These are phyloP conservation scores for Tripidium arundinaceum DNA, from an alignment of 202 grass and related monocot genomes.

Conservation along the genomic window DNA sequence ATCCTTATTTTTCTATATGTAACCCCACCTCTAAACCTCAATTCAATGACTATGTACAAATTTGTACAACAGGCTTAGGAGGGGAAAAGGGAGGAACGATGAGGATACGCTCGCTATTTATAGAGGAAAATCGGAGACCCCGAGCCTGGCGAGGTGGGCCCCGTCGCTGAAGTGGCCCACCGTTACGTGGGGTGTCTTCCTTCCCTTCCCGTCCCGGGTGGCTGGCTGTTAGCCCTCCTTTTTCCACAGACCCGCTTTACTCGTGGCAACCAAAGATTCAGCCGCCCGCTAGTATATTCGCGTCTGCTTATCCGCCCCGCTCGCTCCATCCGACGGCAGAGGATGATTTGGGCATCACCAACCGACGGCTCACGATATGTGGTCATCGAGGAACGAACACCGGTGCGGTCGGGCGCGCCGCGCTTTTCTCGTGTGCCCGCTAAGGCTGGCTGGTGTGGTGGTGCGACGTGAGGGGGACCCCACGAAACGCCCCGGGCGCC, in stretches of 20 bases:
- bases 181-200: conserved; percentile 22
- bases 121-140: not conserved
- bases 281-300: conserved; percentile 1
- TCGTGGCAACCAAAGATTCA: conserved; percentile 8
- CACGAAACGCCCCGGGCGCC: not conserved
- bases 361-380: not conserved
- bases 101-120: conserved; percentile 42
- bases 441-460: conserved; percentile 14
- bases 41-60: too few species aligned
- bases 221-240: not conserved
- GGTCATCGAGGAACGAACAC: not conserved
- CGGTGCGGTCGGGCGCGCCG: not conserved
- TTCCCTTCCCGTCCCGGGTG: not conserved
- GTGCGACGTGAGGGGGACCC: conserved; percentile 24
- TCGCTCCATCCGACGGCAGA: not conserved
- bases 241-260: conserved; percentile 8
- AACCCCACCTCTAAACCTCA: too few species aligned
- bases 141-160: not conserved
- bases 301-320: not conserved
- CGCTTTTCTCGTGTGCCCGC: not conserved
- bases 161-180: not conserved
- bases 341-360: accelerated
- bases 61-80: too few species aligned
- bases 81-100: conserved; percentile 61
- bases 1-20: too few species aligned